A percentile compares a stretch with the other conserved stretches of the same genome.
phyloP scores from a whole-genome alignment of 495 filamentous ascomycete species.

The Neurospora sp. region DNA sequence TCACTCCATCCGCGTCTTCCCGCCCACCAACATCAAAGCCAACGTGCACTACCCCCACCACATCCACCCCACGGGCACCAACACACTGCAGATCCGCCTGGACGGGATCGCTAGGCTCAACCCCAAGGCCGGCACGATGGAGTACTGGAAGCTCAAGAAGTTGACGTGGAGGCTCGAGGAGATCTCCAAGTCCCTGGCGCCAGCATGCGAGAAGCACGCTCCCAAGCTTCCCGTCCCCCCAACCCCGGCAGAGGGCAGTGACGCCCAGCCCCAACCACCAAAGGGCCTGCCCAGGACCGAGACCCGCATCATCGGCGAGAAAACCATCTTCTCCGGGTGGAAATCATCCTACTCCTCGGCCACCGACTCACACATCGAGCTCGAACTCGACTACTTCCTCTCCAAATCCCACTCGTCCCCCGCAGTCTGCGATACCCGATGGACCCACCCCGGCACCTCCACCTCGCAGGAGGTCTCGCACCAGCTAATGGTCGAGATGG shows the following conservation, averaged over 20 bases:
- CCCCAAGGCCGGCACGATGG: conserved; percentile 35
- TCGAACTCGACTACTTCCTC: conserved; percentile 70
- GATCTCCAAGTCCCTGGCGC: conserved; percentile 64
- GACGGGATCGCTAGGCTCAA: conserved; percentile 66
- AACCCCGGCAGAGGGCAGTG: conserved; percentile 20
- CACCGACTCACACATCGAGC: conserved; percentile 61
- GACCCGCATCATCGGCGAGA: conserved; percentile 54
- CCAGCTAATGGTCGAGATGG: conserved; percentile 82
- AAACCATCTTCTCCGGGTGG: conserved; percentile 57
- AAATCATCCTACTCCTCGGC: conserved; percentile 76
- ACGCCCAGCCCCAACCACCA: conserved; percentile 31
- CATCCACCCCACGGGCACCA: conserved; percentile 79
- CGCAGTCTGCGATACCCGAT: conserved; percentile 55
- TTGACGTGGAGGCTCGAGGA: conserved; percentile 93
- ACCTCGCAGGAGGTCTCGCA: conserved; percentile 51
- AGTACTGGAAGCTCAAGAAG: conserved; percentile 81
- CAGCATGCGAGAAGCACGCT: conserved; percentile 70
- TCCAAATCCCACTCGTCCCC: conserved; percentile 44
- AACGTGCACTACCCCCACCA: conserved; percentile 69
- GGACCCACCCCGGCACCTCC: conserved; percentile 56
- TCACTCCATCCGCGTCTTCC: conserved; percentile 85
- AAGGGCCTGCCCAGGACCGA: conserved; percentile 78
- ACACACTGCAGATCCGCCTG: conserved; percentile 67
- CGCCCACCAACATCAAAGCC: conserved; percentile 85
- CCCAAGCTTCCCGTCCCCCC: conserved; percentile 39